Percentiles rank a stretch among this genome's conserved stretches.
Conservation (phyloP, 78 protist genomes). For the Guillardia theta region DNA sequence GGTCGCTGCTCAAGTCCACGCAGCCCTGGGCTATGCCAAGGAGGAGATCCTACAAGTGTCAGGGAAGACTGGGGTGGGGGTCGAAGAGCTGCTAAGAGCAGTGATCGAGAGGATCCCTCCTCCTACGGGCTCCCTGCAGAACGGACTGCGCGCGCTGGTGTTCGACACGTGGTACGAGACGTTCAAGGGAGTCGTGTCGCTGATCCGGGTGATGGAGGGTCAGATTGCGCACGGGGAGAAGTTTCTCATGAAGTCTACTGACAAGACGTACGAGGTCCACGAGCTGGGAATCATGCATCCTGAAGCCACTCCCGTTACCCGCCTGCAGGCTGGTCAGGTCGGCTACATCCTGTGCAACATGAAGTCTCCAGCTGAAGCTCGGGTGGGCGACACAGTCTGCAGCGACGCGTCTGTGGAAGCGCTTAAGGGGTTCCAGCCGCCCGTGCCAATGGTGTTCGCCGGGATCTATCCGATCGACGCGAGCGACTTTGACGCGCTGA, state of each 20-base stretch:
- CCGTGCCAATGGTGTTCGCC: constrained; percentile 15
- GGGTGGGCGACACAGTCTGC: constrained; percentile 84
- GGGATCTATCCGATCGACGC: constrained; percentile 11
- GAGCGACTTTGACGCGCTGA: constrained; percentile 11
- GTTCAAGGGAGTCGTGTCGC: constrained; percentile 76
- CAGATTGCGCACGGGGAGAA: not conserved
- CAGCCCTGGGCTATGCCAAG: not conserved
- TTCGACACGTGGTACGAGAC: constrained; percentile 81
- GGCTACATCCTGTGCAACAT: constrained; percentile 79
- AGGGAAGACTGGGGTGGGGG: constrained; percentile 59
- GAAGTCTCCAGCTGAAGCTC: constrained; percentile 67
- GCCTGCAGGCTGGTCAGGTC: constrained; percentile 70
- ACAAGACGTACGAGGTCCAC: constrained; percentile 64
- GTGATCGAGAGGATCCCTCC: constrained; percentile 73
- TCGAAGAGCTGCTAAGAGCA: constrained; percentile 53
- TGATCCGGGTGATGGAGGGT: constrained; percentile 38
- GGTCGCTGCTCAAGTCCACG: constrained; percentile 38
- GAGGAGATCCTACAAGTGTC: not conserved
- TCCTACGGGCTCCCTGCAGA: not conserved
- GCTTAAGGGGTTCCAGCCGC: not conserved
- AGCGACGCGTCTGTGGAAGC: not conserved
- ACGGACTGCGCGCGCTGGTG: constrained; percentile 59
- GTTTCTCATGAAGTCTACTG: not conserved
- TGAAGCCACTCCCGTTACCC: constrained; percentile 60
- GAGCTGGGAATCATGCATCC: constrained; percentile 82